phyloP scores from a whole-genome alignment of 2,329 filamentous ascomycete species.

The Sclerotinia spermophila region DNA sequence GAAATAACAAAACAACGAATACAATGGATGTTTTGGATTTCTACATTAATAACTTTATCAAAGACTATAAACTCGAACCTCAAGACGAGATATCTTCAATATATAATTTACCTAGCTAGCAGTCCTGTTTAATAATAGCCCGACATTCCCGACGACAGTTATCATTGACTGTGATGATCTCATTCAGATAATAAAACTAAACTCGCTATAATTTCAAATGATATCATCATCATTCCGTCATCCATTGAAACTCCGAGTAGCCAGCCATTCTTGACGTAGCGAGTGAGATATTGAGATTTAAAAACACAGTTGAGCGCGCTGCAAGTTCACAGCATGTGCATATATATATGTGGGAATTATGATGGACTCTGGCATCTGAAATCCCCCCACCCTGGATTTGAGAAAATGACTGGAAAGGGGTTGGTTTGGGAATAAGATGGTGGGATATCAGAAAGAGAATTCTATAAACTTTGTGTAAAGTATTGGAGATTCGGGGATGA shows the following conservation, averaged over 20 bases:
- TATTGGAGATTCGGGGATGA: neutral
- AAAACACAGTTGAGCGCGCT: neutral
- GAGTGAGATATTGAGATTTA: neutral
- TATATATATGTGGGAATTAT: neutral
- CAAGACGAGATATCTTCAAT: neutral
- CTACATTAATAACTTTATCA: too few species aligned
- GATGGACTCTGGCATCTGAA: neutral
- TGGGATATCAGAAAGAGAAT: neutral
- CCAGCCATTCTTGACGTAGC: too few species aligned
- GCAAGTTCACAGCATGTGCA: rapidly evolving
- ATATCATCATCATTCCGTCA: neutral
- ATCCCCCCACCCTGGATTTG: neutral
- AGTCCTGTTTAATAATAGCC: neutral
- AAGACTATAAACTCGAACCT: neutral
- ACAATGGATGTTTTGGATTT: too few species aligned
- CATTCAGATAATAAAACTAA: too few species aligned
- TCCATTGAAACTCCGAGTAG: neutral
- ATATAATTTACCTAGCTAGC: neutral
- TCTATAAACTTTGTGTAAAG: neutral
- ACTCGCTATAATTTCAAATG: neutral
- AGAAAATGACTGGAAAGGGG: neutral
- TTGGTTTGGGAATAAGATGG: neutral
- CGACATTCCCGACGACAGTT: neutral
- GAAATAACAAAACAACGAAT: too few species aligned
- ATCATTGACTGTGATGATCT: neutral